These are phyloP conservation scores for Botryotinia calthae DNA, from an alignment of 2,329 filamentous ascomycete species.

Conservation along the genomic window DNA sequence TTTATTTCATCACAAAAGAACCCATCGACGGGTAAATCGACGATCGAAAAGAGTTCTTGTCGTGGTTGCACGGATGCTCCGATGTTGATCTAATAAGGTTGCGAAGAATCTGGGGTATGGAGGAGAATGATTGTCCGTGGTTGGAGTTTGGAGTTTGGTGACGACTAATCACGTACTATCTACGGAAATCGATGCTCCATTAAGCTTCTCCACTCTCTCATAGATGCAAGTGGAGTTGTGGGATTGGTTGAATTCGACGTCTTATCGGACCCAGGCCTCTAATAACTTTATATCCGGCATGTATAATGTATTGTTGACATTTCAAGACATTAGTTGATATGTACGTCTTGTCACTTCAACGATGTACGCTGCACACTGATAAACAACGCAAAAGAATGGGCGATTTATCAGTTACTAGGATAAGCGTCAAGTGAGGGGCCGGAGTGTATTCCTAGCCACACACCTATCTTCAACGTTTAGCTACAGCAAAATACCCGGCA, in stretches of 20 bases:
- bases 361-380: slow-evolving; percentile 8
- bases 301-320: slow-evolving; percentile 6
- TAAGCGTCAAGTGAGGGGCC: background rate
- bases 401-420: background rate
- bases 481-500: background rate
- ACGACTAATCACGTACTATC: background rate
- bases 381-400: background rate
- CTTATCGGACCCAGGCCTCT: slow-evolving; percentile 6
- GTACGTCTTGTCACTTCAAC: background rate
- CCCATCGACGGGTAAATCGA: background rate
- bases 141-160: background rate
- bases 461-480: background rate
- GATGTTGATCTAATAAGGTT: background rate
- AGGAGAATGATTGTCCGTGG: background rate
- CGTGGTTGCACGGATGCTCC: background rate
- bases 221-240: background rate
- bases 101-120: slow-evolving; percentile 2
- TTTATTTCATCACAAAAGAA: slow-evolving; percentile 5
- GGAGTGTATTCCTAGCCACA: background rate
- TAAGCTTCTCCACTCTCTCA: background rate
- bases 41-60: slow-evolving; percentile 5
- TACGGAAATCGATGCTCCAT: background rate
- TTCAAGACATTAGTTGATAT: background rate
- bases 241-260: background rate
- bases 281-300: background rate